Conservation (phyloP, 2,329 filamentous ascomycete genomes). For the Clarireedia sp. region DNA sequence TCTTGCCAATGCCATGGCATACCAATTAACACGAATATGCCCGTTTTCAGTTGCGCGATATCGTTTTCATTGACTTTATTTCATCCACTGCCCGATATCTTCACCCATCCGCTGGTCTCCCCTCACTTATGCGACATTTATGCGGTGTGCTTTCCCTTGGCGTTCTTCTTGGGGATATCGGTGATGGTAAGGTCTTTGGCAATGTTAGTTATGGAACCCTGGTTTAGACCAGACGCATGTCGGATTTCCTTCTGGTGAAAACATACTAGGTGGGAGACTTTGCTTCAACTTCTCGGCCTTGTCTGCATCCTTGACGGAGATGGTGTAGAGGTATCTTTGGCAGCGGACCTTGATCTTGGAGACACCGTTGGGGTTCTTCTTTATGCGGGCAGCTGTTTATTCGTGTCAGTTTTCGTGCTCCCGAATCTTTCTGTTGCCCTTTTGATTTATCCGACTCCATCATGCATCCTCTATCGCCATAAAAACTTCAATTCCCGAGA, state of each 20-base stretch:
- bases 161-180: constrained; percentile 56
- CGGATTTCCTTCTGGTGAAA: background rate
- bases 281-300: constrained; percentile 99
- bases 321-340: constrained; percentile 91
- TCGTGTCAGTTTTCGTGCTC: constrained; percentile 13
- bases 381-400: constrained; percentile 71
- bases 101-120: background rate
- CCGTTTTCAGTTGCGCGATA: constrained; percentile 6
- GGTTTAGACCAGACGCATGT: too few relatives aligned
- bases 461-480: background rate
- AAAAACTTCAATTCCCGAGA: background rate
- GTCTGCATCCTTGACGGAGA: constrained; percentile 95
- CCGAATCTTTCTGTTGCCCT: background rate
- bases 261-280: constrained; percentile 91
- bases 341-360: constrained; percentile 99
- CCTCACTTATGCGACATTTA: constrained; percentile 11
- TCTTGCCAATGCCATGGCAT: constrained; percentile 1
- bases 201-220: too few relatives aligned
- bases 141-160: constrained; percentile 31
- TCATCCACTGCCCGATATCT: constrained; percentile 9
- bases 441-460: background rate
- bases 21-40: background rate
- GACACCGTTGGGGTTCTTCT: constrained; percentile 85
- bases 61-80: background rate
- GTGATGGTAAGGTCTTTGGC: constrained; percentile 47